Percentiles rank a stretch among this genome's conserved stretches.
phyloP scores from a whole-genome alignment of 2,329 filamentous ascomycete species.

The Colletotrichum acutatum region DNA sequence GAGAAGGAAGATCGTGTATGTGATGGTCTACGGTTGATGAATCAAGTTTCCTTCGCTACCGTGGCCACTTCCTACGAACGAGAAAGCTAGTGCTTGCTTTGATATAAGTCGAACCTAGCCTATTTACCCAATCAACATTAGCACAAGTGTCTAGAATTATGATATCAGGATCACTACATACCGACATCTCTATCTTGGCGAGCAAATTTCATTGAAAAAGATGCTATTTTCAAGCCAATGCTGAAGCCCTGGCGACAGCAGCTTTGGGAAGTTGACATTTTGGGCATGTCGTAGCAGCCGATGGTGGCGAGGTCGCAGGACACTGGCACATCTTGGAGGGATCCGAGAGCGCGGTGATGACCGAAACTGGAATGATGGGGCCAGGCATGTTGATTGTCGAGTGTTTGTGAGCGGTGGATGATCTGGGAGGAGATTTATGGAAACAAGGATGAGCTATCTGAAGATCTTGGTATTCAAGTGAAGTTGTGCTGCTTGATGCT shows the following conservation, averaged over 20 bases:
- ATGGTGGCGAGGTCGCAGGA: neutral
- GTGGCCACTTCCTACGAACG: neutral
- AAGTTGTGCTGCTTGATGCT: neutral
- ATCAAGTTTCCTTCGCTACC: neutral
- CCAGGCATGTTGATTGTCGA: slow-evolving; percentile 1
- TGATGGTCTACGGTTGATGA: neutral
- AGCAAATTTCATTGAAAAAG: too few relatives aligned
- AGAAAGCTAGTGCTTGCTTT: neutral
- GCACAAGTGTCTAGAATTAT: neutral
- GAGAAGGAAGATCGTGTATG: neutral
- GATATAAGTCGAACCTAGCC: neutral
- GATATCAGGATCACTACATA: neutral
- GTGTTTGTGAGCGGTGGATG: neutral
- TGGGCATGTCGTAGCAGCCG: neutral
- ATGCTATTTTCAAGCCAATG: too few relatives aligned
- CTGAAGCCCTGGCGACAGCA: neutral
- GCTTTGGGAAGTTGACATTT: slow-evolving; percentile 1
- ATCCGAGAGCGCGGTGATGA: neutral
- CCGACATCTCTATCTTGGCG: neutral
- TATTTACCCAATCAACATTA: neutral
- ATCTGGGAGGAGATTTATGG: too few relatives aligned
- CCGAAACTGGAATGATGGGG: neutral
- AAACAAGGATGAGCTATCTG: neutral
- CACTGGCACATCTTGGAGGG: slow-evolving; percentile 7
- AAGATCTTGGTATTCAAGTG: neutral